phyloP scores from a whole-genome alignment of 805 yeast genomes.

The Schizosaccharomyces lindneri region DNA sequence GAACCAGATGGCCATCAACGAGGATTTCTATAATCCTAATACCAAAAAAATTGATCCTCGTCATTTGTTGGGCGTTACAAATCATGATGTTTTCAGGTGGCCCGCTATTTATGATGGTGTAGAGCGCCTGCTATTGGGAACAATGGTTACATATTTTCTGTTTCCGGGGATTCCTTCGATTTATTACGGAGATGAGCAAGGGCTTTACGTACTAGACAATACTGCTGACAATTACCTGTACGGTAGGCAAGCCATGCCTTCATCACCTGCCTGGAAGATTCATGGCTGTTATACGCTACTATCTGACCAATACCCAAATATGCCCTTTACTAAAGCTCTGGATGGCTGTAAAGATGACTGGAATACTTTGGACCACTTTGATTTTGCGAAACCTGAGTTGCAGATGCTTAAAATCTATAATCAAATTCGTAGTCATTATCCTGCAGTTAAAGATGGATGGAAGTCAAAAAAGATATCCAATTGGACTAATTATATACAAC shows the following conservation, averaged over 20 bases:
- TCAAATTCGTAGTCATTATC: background rate
- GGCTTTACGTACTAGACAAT: background rate
- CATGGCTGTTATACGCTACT: background rate
- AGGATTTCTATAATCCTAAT: background rate
- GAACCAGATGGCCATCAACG: background rate
- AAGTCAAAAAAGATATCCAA: background rate
- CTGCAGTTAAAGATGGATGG: conserved; percentile 1
- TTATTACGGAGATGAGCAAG: conserved; percentile 2
- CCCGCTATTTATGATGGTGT: background rate
- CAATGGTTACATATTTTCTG: background rate
- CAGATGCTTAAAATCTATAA: background rate
- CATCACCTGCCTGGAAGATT: background rate
- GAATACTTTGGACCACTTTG: conserved; percentile 1
- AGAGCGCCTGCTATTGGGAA: background rate
- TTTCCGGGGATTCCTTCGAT: background rate
- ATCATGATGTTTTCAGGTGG: conserved; percentile 1
- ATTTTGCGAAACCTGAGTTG: background rate
- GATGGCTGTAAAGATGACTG: background rate
- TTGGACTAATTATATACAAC: background rate
- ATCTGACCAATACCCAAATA: background rate
- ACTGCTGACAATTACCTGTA: background rate
- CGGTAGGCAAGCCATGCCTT: conserved; percentile 1
- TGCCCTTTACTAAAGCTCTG: background rate
- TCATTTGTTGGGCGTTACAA: background rate
- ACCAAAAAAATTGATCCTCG: background rate